These are phyloP conservation scores for Agrocybe pediades DNA, from an alignment of 768 basidiomycete genomes.

Conservation along the genomic window DNA sequence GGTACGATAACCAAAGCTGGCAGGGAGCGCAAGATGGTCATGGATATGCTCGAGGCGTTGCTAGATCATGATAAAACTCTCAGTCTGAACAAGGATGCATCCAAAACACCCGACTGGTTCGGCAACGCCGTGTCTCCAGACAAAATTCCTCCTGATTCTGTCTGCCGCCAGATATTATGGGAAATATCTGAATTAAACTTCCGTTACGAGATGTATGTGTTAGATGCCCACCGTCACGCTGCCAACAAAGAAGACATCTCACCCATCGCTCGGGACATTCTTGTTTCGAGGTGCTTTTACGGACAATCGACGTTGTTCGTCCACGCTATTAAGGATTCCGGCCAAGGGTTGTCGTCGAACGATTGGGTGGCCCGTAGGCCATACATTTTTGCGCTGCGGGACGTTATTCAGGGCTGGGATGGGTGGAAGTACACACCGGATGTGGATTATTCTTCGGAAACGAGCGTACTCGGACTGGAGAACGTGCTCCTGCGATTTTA, in stretches of 20 bases:
- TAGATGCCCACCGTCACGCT: constrained; percentile 1
- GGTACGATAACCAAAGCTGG: neutral
- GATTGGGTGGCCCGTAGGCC: too few species aligned
- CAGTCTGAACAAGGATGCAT: neutral
- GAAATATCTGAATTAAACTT: constrained; percentile 9
- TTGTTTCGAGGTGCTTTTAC: neutral
- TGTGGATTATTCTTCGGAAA: too few species aligned
- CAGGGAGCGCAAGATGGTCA: neutral
- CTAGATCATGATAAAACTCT: neutral
- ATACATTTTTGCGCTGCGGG: too few species aligned
- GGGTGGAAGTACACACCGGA: too few species aligned
- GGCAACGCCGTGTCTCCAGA: neutral
- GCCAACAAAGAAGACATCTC: neutral
- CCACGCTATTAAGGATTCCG: too few species aligned
- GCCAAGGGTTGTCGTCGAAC: too few species aligned
- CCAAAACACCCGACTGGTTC: neutral
- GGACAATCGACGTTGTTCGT: neutral
- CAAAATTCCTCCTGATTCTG: neutral
- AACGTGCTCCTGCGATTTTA: too few species aligned
- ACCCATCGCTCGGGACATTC: neutral
- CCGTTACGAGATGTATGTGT: neutral
- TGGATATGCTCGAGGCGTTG: neutral
- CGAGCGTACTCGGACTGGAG: too few species aligned
- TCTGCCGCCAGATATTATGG: constrained; percentile 4
- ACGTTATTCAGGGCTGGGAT: too few species aligned